Evolutionary conservation across 1,139 yeast genomes (phyloP), one percentile per base, ranked within the genome.

Genomic region (Citeromyces siamensis): DNA sequence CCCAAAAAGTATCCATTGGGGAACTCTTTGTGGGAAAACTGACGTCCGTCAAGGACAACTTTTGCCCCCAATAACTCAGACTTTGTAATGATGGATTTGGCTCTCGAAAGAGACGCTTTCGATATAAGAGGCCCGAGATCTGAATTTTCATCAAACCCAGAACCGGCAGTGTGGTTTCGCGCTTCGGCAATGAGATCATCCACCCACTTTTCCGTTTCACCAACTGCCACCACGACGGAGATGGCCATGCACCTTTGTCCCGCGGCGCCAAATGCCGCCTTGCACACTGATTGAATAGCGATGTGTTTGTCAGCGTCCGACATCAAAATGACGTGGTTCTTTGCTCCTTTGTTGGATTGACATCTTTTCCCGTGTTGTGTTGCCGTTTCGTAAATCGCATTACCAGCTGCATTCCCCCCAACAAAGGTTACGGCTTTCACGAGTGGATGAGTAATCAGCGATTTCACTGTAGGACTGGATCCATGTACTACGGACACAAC

Each of bases 181-280:
- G 88, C 84, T 38, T 74, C 76, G 35, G 59, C 65, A 26, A 72
- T 68, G 38, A 79, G 60, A 39, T 78, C 88, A 17, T 56, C 48
- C 37, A 79, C 59, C 88, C 88, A 79, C 43, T 68, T 68, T 52
- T 67, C 68, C 37, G 83, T 66, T 45, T 71, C 68, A 17, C 88
- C 88, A 19, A 80, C 86, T n/a, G 85, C 71, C 16, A 79, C 84
- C 44, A 79, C 64, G 4, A 76, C 85, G 12, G 82, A 73, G 35
- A 81, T 75, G 10, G 88, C 88, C 88, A 80, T 79, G 59, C 90
- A 79, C 56, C 90, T 71, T 62, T 79, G 88, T 41, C 90, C 90
- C 26, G 88, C 88, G 42, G 90, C 90, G 32, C 90, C 90, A 50
- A 81, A 80, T 17, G 85, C 84, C 33, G 90, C 86, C 35, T 88